Base-by-base conservation (phyloP, 1,284 basidiomycete species). In the Cerrena zonata region DNA sequence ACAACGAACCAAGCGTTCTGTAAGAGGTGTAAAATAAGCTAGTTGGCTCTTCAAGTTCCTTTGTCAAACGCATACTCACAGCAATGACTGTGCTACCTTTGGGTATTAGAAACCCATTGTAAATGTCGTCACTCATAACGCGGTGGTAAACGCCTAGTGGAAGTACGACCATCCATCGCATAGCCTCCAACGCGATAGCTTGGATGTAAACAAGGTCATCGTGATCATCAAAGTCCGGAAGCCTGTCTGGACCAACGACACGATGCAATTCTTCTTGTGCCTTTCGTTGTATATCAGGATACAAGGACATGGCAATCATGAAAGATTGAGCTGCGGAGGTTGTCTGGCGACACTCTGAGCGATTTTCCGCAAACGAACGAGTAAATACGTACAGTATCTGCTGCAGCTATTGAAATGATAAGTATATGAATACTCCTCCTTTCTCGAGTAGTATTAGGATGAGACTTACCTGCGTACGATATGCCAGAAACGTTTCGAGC, bases 41-140 rank as follows among this genome's bases (percentile, higher is more conserved):
- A 11, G 10, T 36, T n/a, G n/a, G 34, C 34, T 36, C 34, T 36
- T n/a, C 34, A n/a, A 36, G n/a, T n/a, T 11, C 10, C 34, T 11
- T 10, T 11, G 34, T 11, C n/a, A 36, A 36, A 41, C 21, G 10
- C n/a, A 45, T 19, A 37, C 44, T 11, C 43, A 51, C 34, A 11
- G 46, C 46, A 21, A 47, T 30, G 15, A 48, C 21, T 15, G 25
- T 40, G 5, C 3, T n/a, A 5, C 44, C 52, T 19, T 38, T 42
- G 4, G 48, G 50, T 39, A 52, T 45, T n/a, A 22, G 44, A 40
- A 45, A 49, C 11, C 50, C 49, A 19, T 51, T 45, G 22, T 51
- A 51, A 18, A 47, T 45, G 41, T 51, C 50, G 23, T 51, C 50
- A 5, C 21, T 13, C 37, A 51, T 47, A 7, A 38, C 30, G 10